Conservation (phyloP, 75 land plant species). For the Larix kaempferi region DNA sequence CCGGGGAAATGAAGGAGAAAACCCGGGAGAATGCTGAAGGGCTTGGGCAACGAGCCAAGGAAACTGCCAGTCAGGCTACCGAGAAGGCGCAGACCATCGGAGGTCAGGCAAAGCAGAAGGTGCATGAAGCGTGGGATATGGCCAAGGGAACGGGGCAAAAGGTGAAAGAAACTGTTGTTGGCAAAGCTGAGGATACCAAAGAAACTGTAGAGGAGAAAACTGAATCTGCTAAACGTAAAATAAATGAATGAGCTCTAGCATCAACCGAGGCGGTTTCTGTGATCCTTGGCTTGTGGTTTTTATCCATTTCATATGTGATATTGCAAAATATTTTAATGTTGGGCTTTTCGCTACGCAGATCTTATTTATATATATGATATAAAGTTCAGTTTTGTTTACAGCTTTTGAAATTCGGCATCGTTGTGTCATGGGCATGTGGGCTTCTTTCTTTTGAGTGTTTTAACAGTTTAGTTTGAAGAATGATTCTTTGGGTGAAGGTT, state of each 20-base stretch:
- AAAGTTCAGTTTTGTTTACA: too few species aligned
- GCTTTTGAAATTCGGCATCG: too few species aligned
- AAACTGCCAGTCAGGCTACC: background rate
- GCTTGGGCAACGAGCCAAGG: constrained; percentile 1
- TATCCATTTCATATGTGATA: background rate
- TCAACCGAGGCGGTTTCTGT: too few species aligned
- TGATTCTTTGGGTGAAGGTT: too few species aligned
- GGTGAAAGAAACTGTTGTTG: background rate
- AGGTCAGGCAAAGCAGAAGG: background rate
- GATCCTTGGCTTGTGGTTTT: background rate
- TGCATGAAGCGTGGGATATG: background rate
- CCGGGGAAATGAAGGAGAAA: background rate
- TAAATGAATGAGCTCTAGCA: background rate
- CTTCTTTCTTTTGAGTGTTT: too few species aligned
- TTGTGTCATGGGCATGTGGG: too few species aligned
- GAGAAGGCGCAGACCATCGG: background rate
- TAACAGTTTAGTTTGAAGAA: too few species aligned
- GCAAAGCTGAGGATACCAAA: background rate
- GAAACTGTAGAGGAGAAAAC: background rate
- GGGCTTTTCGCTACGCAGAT: too few species aligned
- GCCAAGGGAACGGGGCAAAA: background rate
- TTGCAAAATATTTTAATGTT: too few species aligned
- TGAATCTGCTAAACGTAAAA: background rate
- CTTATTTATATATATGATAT: too few species aligned
- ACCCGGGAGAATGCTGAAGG: background rate